Conservation (phyloP, 306 rosid species). For the Senna tora region DNA sequence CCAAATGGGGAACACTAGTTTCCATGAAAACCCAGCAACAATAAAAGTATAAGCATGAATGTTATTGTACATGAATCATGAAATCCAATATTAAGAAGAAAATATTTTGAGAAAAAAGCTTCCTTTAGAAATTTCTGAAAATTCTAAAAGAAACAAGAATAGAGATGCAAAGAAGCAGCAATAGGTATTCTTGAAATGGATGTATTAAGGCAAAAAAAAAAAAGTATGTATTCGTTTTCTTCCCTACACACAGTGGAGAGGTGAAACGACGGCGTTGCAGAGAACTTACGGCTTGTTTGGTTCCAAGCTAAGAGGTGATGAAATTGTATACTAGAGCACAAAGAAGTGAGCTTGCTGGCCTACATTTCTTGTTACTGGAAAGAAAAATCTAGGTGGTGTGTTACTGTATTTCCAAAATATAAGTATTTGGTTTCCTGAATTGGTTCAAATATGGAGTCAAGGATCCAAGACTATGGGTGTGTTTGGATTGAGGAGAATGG, state of each 20-base stretch:
- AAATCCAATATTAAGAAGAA: not conserved
- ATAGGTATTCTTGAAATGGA: not conserved
- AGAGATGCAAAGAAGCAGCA: not conserved
- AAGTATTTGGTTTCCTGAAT: not conserved
- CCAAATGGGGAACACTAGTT: constrained; percentile 39
- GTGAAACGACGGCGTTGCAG: no score
- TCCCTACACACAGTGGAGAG: no score
- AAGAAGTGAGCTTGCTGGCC: not conserved
- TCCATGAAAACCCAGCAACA: constrained; percentile 32
- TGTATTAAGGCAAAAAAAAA: no score
- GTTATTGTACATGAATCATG: not conserved
- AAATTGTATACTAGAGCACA: not conserved
- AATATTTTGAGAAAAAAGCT: not conserved
- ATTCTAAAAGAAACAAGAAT: not conserved
- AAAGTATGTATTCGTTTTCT: no score
- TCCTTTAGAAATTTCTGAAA: not conserved
- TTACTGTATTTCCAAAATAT: no score
- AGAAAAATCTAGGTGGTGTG: not conserved
- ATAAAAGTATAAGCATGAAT: not conserved
- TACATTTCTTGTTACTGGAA: not conserved
- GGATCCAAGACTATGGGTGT: no score
- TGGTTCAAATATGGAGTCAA: not conserved
- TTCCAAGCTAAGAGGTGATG: no score
- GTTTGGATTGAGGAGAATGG: no score
- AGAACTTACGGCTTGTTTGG: no score